Conservation (phyloP, 1,284 basidiomycete species). For the Ganoderma resinaceum region DNA sequence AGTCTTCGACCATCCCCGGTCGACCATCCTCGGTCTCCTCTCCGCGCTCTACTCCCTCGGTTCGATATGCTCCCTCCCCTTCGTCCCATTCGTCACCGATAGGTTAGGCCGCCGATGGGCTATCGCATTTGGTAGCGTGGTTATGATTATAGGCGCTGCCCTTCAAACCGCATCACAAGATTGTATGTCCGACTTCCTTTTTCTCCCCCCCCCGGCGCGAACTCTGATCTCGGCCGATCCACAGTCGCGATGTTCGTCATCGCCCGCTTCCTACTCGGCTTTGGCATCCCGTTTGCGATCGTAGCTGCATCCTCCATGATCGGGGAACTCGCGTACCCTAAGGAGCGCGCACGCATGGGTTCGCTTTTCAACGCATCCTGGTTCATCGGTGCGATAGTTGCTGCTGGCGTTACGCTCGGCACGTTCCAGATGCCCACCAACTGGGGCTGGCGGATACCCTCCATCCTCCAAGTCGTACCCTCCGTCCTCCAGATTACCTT, state of each 20-base stretch:
- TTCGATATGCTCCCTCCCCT: conserved; percentile 62
- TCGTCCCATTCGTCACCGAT: conserved; percentile 71
- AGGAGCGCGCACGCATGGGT: conserved; percentile 56
- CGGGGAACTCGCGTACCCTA: conserved; percentile 60
- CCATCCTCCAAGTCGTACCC: conserved; percentile 63
- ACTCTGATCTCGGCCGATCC: not conserved
- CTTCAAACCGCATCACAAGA: conserved; percentile 73
- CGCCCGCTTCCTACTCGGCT: conserved; percentile 58
- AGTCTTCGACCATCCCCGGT: conserved; percentile 60
- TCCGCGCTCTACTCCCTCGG: conserved; percentile 63
- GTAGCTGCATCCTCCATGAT: conserved; percentile 57
- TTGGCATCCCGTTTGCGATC: conserved; percentile 60
- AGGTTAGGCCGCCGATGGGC: conserved; percentile 65
- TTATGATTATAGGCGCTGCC: conserved; percentile 71
- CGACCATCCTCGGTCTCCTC: conserved; percentile 57
- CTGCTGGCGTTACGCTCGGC: conserved; percentile 55
- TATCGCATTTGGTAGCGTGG: conserved; percentile 63
- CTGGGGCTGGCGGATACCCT: conserved; percentile 68
- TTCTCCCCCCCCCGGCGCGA: no score
- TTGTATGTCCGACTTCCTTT: conserved; percentile 44
- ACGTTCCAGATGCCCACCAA: conserved; percentile 57
- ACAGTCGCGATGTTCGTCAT: conserved; percentile 55
- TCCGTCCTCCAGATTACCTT: conserved; percentile 59
- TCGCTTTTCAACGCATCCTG: conserved; percentile 62
- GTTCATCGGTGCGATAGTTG: conserved; percentile 50